Evolutionary conservation across 2,329 filamentous ascomycete species (phyloP).

Genomic region (Colletotrichum truncatum): DNA sequence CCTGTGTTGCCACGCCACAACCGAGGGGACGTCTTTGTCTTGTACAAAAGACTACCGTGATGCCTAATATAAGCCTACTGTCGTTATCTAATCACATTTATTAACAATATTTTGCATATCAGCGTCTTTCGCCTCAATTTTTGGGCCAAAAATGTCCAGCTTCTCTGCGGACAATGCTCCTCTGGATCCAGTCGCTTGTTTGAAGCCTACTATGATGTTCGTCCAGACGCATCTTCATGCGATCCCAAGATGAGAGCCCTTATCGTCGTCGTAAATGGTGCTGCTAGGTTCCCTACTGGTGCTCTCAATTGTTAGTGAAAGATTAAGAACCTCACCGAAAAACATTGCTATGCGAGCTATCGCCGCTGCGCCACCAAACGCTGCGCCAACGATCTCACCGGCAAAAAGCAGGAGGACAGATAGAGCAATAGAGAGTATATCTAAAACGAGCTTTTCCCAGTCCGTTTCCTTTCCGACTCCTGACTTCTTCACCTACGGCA

Average conservation of each 20-base stretch:
- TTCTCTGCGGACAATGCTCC: not conserved
- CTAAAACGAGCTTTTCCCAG: not conserved
- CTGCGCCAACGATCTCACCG: not conserved
- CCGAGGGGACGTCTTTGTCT: too few relatives aligned
- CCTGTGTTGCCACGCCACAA: too few relatives aligned
- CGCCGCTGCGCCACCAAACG: not conserved
- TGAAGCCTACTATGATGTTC: not conserved
- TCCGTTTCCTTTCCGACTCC: not conserved
- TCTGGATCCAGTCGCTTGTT: not conserved
- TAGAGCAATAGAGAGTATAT: not conserved
- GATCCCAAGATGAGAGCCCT: not conserved
- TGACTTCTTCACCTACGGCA: not conserved
- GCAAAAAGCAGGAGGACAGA: not conserved
- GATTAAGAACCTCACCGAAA: not conserved
- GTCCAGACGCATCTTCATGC: not conserved
- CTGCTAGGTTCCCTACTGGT: not conserved
- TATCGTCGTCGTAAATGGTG: not conserved
- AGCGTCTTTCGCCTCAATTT: not conserved
- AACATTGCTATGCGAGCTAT: not conserved
- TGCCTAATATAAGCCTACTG: too few relatives aligned
- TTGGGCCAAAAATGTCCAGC: accelerated
- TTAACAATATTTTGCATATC: not conserved
- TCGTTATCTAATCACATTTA: not conserved
- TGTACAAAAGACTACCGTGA: too few relatives aligned
- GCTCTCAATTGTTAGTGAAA: not conserved